Percentiles rank a stretch among this genome's conserved stretches.
These are phyloP conservation scores for Helotiales sp. DNA, from an alignment of 2,329 filamentous ascomycete genomes.

Conservation along the genomic window DNA sequence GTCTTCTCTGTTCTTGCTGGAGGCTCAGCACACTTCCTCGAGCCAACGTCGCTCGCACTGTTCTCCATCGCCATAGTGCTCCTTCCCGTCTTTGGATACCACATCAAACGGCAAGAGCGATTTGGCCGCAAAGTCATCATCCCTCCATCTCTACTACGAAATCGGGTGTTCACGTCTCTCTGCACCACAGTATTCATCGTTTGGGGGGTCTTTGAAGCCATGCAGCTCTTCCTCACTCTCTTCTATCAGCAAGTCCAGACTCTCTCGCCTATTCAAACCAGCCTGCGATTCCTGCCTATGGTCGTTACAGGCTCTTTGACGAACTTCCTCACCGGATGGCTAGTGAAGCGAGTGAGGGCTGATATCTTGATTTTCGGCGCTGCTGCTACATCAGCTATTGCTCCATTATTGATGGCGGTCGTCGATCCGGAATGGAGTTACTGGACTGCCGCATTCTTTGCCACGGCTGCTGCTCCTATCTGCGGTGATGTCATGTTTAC, in stretches of 20 bases:
- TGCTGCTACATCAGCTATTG: constrained; percentile 37
- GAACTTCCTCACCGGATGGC: constrained; percentile 46
- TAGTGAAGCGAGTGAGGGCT: constrained; percentile 45
- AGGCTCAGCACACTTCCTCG: constrained; percentile 16
- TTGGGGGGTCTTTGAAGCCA: constrained; percentile 35
- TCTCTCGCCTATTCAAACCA: constrained; percentile 21
- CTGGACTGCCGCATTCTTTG: constrained; percentile 46
- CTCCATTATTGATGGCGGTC: constrained; percentile 47
- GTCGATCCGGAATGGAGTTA: constrained; percentile 46
- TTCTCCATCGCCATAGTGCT: constrained; percentile 32
- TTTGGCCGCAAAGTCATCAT: constrained; percentile 33
- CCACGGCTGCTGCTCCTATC: constrained; percentile 41
- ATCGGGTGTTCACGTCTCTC: constrained; percentile 33
- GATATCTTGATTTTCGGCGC: constrained; percentile 43
- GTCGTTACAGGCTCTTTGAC: constrained; percentile 40
- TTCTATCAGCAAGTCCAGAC: constrained; percentile 28
- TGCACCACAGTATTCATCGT: constrained; percentile 37
- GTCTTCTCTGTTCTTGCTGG: constrained; percentile 32
- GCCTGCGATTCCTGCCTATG: constrained; percentile 44
- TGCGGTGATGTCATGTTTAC: constrained; percentile 53
- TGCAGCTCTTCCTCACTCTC: constrained; percentile 32
- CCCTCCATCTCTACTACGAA: constrained; percentile 38
- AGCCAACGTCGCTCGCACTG: constrained; percentile 30
- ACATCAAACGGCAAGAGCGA: constrained; percentile 30
- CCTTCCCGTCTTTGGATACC: constrained; percentile 31